Conservation (phyloP, 129 eudicot species). For the Smallanthus sonchifolius region DNA sequence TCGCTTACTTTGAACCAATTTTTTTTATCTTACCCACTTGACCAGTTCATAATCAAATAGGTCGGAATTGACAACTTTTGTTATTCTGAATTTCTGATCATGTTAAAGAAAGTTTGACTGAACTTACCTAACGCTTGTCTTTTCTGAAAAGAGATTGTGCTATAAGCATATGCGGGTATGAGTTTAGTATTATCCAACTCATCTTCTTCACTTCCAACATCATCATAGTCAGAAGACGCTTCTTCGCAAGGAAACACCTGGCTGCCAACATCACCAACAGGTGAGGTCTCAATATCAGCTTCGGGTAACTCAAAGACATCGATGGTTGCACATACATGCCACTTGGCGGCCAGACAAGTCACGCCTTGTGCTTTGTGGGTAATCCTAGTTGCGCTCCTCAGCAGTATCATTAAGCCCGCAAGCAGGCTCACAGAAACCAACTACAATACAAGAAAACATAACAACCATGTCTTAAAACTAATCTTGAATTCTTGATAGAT, state of each 20-base stretch:
- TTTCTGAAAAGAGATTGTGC: slow-evolving; percentile 84
- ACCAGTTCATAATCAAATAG: background rate
- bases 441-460: slow-evolving; percentile 35
- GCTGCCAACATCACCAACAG: slow-evolving; percentile 20
- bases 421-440: slow-evolving; percentile 72
- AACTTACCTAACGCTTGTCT: slow-evolving; percentile 59
- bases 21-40: background rate
- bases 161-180: slow-evolving; percentile 60
- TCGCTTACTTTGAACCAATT: background rate
- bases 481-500: background rate
- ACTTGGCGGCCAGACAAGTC: slow-evolving; percentile 80
- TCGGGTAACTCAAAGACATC: slow-evolving; percentile 61
- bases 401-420: slow-evolving; percentile 69
- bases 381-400: slow-evolving; percentile 86
- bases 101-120: background rate
- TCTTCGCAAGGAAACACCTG: slow-evolving; percentile 33
- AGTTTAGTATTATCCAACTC: slow-evolving; percentile 68
- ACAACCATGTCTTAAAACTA: background rate
- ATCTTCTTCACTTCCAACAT: slow-evolving; percentile 81
- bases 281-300: slow-evolving; percentile 58
- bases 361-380: slow-evolving; percentile 89
- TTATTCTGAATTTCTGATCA: background rate
- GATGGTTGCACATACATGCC: slow-evolving; percentile 91
- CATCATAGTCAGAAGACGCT: slow-evolving; percentile 68
- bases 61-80: background rate